Base-by-base conservation (phyloP, 148 eudicot genomes). In the Euryodendron excelsum region DNA sequence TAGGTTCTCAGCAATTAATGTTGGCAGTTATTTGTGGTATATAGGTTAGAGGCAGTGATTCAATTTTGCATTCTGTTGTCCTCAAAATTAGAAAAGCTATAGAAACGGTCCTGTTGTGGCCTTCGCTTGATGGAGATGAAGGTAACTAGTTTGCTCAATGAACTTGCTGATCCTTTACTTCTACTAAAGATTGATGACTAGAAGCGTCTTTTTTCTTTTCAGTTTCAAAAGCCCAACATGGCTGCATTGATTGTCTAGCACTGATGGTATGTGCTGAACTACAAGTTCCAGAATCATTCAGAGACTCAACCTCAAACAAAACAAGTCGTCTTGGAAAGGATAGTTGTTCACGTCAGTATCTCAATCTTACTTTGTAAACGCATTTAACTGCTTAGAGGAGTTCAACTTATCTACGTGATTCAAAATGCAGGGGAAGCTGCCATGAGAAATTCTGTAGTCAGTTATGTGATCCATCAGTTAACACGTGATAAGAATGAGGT, bases 161-260 rank as follows among this genome's bases (percentile, higher is more conserved):
- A 34, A 69, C n/a, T 62, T 63, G 13, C 59, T 58, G 41, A 28
- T 72, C 70, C 34, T 68, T 56, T 31, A 28, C 30, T 80, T 33
- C 41, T 65, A 36, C 30, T 30, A 67, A 59, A 72, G 34, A 18
- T 67, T 78, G 67, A 66, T 44, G 18, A 7, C 27, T 55, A 23
- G 21, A 11, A 48, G 0, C 41, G 59, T 28, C 20, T 14, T 72
- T 39, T 58, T 76, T 7, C 14, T 52, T 39, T 76, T 67, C 90
- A 93, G 98, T 91, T 85, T 84, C 88, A 34, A 90, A 91, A 84
- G 93, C 91, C 64, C 98, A 90, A 72, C 96, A 93, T 79, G 98
- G 98, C 34, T 93, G 96, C 85, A 93, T 91, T 52, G 98, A 93
- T 82, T 93, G 91, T 79, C 88, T 93, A 44, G 93, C 98, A 1